Base-by-base conservation (phyloP, 768 basidiomycete species). In the Hygrocybe punicea region DNA sequence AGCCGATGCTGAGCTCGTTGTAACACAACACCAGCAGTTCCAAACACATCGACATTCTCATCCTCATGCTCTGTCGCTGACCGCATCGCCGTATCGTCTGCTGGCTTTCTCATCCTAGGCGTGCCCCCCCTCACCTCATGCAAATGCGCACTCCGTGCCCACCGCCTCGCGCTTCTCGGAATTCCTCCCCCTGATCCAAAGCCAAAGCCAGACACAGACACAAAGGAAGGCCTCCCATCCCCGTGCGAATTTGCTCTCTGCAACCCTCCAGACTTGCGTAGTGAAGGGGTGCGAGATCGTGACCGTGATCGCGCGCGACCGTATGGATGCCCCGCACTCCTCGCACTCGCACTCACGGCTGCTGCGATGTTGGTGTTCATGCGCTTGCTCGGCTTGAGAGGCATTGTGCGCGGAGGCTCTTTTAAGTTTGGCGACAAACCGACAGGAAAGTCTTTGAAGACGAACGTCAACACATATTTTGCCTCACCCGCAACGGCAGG, bases 211-310 rank as follows among this genome's bases (percentile, higher is more conserved):
- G 29, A 60, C 16, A 24, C 51, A 23, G 48, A 40, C n/a, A 33
- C 56, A 29, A 42, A 6, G 3, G 51, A 47, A 17, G 14, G 17
- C 14, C 19, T 50, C 17, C 35, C 48, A 21, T 24, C 34, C 6
- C 50, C 55, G 2, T 48, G 56, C 9, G 55, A 53, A 35, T 52
- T 49, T 21, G 59, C 45, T 4, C 47, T 42, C 39, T 57, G 55
- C 5, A 56, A 42, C n/a, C 23, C 34, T 21, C 51, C 24, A 23
- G 59, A 56, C 4, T 58, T 67, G 23, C 68, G 73, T 21, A 65
- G 53, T 4, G 72, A 72, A 13, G 70, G 69, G 13, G 72, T 70
- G 21, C 66, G 66, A 6, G 71, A 69, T 47, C 69, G 66, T 9
- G 66, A 61, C 17, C 54, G 57, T 13, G 23, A 16, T 42, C 51